A percentile compares a stretch with the other conserved stretches of the same genome.
Evolutionary conservation across 1,284 basidiomycete species (phyloP).

Genomic region (Boletus mariae): DNA sequence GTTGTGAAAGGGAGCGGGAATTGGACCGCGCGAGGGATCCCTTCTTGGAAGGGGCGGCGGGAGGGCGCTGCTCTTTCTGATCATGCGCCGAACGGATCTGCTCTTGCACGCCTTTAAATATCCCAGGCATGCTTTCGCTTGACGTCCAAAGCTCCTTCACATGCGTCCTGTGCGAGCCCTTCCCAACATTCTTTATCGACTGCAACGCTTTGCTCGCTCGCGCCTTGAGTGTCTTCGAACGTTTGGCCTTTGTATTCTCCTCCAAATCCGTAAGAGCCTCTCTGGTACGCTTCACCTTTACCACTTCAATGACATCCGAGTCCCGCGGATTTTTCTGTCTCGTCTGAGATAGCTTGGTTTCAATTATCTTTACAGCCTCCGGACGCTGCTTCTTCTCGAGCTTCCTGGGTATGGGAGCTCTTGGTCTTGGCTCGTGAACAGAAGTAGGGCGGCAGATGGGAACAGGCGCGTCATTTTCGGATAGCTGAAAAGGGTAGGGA

Average conservation of each 20-base stretch:
- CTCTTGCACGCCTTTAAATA: slow-evolving; percentile 26
- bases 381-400: slow-evolving; percentile 33
- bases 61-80: slow-evolving; percentile 6
- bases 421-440: slow-evolving; percentile 17
- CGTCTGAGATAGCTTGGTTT: slow-evolving; percentile 17
- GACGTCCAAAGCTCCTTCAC: slow-evolving; percentile 39
- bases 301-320: slow-evolving; percentile 61
- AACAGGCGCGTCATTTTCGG: slow-evolving; percentile 10
- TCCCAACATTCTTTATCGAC: slow-evolving; percentile 57
- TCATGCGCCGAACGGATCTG: slow-evolving; percentile 15
- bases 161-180: slow-evolving; percentile 36
- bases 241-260: slow-evolving; percentile 36
- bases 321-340: slow-evolving; percentile 30
- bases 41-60: slow-evolving; percentile 6
- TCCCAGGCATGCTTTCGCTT: slow-evolving; percentile 27
- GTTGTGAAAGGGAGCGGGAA: slow-evolving; percentile 26
- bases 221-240: slow-evolving; percentile 51
- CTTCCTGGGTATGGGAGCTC: slow-evolving; percentile 29
- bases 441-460: slow-evolving; percentile 22
- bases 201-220: slow-evolving; percentile 59
- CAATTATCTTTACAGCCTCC: slow-evolving; percentile 26
- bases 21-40: slow-evolving; percentile 18
- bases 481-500: slow-evolving; percentile 33
- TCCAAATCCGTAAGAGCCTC: slow-evolving; percentile 28
- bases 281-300: slow-evolving; percentile 55